Conservation (phyloP, 805 yeast species). For the Hanseniaspora hatyaiensis region DNA sequence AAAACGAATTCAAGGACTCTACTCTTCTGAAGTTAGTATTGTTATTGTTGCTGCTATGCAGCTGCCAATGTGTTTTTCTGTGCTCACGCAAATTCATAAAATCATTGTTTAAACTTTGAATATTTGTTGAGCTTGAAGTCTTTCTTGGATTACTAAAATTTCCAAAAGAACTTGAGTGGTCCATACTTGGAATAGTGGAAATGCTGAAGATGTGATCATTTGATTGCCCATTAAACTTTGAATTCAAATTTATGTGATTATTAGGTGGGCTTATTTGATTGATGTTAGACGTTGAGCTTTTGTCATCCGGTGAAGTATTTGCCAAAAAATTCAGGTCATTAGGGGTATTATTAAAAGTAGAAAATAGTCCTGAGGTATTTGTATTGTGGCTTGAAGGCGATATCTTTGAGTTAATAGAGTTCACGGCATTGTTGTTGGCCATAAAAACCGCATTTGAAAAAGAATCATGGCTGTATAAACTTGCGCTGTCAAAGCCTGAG, state of each 20-base stretch:
- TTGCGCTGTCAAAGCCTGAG: conserved; percentile 7
- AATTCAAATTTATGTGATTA: neutral
- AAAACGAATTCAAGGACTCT: conserved; percentile 4
- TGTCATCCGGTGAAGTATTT: conserved; percentile 1
- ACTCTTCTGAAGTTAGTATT: neutral
- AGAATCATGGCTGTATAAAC: conserved; percentile 12
- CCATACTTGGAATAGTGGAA: neutral
- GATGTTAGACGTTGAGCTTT: neutral
- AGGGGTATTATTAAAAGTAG: neutral
- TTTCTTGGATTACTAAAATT: neutral
- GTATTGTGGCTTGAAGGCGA: neutral
- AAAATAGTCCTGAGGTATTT: neutral
- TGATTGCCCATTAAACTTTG: neutral
- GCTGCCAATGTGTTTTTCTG: conserved; percentile 11
- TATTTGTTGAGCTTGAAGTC: neutral
- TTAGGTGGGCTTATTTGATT: neutral
- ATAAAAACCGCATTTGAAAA: conserved; percentile 7
- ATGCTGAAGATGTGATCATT: neutral
- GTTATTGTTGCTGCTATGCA: neutral
- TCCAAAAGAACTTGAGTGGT: neutral
- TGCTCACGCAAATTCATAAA: conserved; percentile 10
- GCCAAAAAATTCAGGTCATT: neutral
- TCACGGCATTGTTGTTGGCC: neutral
- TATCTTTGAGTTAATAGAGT: neutral
- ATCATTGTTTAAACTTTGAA: conserved; percentile 1